Percentiles rank a stretch among this genome's conserved stretches.
phyloP scores from a whole-genome alignment of 192 early-diverging fungal species.

The Fimicolochytrium jonesii region DNA sequence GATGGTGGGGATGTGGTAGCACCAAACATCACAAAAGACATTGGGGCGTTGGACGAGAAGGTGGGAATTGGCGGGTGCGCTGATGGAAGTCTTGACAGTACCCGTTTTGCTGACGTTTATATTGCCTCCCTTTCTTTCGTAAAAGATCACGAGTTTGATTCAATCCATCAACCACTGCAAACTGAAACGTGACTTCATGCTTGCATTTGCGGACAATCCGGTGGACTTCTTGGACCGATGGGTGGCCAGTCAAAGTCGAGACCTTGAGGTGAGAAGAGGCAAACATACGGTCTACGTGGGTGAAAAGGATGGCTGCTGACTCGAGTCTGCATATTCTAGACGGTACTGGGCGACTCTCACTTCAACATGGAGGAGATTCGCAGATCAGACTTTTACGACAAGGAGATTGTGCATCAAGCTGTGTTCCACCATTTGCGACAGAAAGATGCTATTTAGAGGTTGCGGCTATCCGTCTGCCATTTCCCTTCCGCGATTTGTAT shows the following conservation, averaged over 20 bases:
- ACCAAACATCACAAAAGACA: conserved; percentile 29
- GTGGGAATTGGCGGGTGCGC: conserved; percentile 14
- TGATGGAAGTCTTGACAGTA: background rate
- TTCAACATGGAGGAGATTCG: conserved; percentile 74
- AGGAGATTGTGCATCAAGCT: conserved; percentile 81
- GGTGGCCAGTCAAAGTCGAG: conserved; percentile 88
- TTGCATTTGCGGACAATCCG: conserved; percentile 79
- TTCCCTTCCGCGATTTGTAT: no score
- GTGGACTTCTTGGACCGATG: conserved; percentile 88
- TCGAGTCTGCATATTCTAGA: conserved; percentile 26
- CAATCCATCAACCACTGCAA: conserved; percentile 76
- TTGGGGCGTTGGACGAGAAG: conserved; percentile 42
- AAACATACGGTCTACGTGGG: no score
- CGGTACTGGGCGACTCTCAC: conserved; percentile 68
- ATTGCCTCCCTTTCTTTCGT: background rate
- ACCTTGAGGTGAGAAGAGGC: conserved; percentile 87
- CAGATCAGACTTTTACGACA: conserved; percentile 67
- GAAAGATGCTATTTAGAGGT: conserved; percentile 6
- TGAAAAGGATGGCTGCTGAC: no score
- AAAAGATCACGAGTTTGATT: conserved; percentile 18
- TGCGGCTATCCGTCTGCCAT: no score
- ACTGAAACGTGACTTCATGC: conserved; percentile 89
- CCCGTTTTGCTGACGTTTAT: background rate
- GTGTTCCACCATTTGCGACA: conserved; percentile 78
- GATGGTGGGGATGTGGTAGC: conserved; percentile 42